phyloP scores from a whole-genome alignment of 1,139 yeast species.

The Blastobotrys serpentis region DNA sequence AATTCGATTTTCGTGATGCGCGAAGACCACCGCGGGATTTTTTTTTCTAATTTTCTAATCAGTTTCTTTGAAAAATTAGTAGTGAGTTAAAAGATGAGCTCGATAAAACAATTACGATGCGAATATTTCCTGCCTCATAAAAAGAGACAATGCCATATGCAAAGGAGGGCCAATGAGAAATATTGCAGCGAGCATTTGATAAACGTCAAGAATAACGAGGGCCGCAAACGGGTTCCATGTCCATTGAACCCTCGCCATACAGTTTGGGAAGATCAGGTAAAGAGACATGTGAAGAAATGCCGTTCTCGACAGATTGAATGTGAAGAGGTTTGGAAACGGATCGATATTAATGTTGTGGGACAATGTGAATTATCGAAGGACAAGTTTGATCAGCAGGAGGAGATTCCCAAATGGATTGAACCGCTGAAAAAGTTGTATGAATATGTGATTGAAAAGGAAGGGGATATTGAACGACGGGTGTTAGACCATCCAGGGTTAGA shows the following conservation, averaged over 20 bases:
- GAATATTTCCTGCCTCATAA: slow-evolving; percentile 16
- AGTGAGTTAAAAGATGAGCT: too few relatives aligned
- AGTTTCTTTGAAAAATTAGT: too few relatives aligned
- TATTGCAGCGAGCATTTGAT: slow-evolving; percentile 63
- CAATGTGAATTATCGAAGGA: not conserved
- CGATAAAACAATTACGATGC: slow-evolving; percentile 12
- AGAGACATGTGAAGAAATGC: slow-evolving; percentile 62
- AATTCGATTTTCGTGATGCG: not conserved
- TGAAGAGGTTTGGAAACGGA: slow-evolving; percentile 46
- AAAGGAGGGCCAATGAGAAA: slow-evolving; percentile 49
- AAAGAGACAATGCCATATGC: slow-evolving; percentile 57
- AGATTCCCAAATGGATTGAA: slow-evolving; percentile 36
- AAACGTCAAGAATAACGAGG: slow-evolving; percentile 15
- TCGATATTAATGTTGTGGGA: slow-evolving; percentile 42
- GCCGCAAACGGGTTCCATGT: slow-evolving; percentile 60
- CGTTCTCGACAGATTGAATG: slow-evolving; percentile 42
- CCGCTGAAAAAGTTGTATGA: slow-evolving; percentile 34
- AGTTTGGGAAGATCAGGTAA: slow-evolving; percentile 60
- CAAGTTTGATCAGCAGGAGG: not conserved
- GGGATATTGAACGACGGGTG: slow-evolving; percentile 21
- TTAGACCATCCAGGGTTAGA: slow-evolving; percentile 36
- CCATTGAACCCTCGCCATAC: slow-evolving; percentile 75
- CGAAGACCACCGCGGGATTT: too few relatives aligned
- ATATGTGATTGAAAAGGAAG: slow-evolving; percentile 14
- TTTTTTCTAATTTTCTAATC: too few relatives aligned